Evolutionary conservation across 2,329 filamentous ascomycete genomes (phyloP).

Genomic region (Xylariaceae sp.): DNA sequence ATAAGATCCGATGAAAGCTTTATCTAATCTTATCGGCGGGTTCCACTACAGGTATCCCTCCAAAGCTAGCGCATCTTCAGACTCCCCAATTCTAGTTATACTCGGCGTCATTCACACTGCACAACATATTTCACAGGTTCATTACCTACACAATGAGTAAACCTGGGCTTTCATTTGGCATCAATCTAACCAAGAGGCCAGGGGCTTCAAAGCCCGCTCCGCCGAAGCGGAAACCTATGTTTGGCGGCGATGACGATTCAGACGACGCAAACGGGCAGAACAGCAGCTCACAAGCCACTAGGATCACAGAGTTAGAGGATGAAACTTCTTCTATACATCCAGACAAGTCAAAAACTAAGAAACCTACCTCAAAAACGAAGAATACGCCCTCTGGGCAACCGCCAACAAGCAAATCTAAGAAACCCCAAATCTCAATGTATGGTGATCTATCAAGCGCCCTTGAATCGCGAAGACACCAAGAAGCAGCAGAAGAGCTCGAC

Average conservation of each 20-base stretch:
- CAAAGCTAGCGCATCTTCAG: background rate
- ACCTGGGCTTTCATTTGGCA: constrained; percentile 57
- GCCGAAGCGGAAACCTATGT: constrained; percentile 59
- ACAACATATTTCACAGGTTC: background rate
- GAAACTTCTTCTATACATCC: constrained; percentile 36
- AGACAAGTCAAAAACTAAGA: constrained; percentile 37
- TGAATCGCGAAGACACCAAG: constrained; percentile 66
- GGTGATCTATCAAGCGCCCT: constrained; percentile 71
- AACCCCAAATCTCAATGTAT: constrained; percentile 54
- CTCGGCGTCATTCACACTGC: too few relatives aligned
- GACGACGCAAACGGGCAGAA: constrained; percentile 50
- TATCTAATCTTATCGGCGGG: constrained; percentile 21
- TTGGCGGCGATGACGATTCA: constrained; percentile 62
- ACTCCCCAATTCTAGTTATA: too few relatives aligned
- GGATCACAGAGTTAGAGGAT: constrained; percentile 67
- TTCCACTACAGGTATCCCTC: background rate
- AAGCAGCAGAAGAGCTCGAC: constrained; percentile 70
- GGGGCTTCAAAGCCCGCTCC: constrained; percentile 55
- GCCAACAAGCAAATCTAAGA: constrained; percentile 53
- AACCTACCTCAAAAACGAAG: constrained; percentile 39
- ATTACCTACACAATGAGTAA: constrained; percentile 39
- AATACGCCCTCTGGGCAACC: constrained; percentile 44
- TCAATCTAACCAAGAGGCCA: constrained; percentile 66
- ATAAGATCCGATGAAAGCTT: constrained; percentile 16
- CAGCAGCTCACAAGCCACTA: constrained; percentile 52